phyloP scores from a whole-genome alignment of 768 basidiomycete species.

The Amanita exitialis region DNA sequence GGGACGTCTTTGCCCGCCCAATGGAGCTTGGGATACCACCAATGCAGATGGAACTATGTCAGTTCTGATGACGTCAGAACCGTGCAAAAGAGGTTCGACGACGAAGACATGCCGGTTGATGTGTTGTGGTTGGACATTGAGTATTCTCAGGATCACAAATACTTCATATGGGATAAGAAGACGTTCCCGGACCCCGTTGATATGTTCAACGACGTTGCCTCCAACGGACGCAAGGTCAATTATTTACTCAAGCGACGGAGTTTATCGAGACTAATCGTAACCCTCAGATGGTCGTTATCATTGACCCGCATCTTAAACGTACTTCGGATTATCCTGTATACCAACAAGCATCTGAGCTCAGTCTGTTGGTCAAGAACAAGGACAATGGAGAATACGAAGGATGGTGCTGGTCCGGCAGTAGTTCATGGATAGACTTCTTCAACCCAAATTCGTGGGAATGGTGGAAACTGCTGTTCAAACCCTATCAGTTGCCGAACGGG shows the following conservation, averaged over 20 bases:
- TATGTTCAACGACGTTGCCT: slow-evolving; percentile 87
- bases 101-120: slow-evolving; percentile 90
- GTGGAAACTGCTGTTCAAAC: slow-evolving; percentile 84
- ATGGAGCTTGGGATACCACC: slow-evolving; percentile 92
- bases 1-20: slow-evolving; percentile 80
- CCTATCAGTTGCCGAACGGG: slow-evolving; percentile 34
- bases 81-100: slow-evolving; percentile 84
- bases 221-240: slow-evolving; percentile 70
- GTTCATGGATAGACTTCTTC: slow-evolving; percentile 97
- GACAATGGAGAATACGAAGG: slow-evolving; percentile 86
- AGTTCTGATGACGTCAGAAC: slow-evolving; percentile 79
- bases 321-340: slow-evolving; percentile 72
- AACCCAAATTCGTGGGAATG: slow-evolving; percentile 83
- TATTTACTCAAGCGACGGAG: neutral
- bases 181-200: slow-evolving; percentile 90
- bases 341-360: slow-evolving; percentile 73
- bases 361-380: slow-evolving; percentile 71
- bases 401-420: slow-evolving; percentile 98
- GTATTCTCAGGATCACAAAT: slow-evolving; percentile 88
- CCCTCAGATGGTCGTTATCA: slow-evolving; percentile 88
- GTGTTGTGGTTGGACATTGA: slow-evolving; percentile 98
- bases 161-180: slow-evolving; percentile 94
- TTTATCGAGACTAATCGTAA: slow-evolving; percentile 1
- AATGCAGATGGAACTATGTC: slow-evolving; percentile 98
- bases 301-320: slow-evolving; percentile 95